phyloP scores from a whole-genome alignment of 2,329 filamentous ascomycete genomes.

The Hypoxylon sp. region DNA sequence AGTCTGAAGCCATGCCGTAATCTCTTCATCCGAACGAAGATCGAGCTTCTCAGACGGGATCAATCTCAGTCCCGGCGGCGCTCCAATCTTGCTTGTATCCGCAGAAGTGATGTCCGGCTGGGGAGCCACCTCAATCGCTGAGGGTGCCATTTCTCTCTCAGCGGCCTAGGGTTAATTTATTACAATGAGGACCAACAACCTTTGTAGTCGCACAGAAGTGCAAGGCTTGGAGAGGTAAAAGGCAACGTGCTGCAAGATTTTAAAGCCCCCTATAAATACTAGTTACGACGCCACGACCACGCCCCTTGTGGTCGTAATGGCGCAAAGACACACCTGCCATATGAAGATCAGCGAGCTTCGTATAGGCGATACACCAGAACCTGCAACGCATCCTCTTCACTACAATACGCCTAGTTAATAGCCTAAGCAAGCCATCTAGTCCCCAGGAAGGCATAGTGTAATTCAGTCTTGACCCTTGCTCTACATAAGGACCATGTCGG shows the following conservation, averaged over 20 bases:
- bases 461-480: background rate
- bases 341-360: conserved; percentile 7
- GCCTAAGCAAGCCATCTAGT: background rate
- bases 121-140: conserved; percentile 29
- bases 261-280: background rate
- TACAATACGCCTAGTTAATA: background rate
- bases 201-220: background rate
- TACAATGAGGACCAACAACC: background rate
- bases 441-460: background rate
- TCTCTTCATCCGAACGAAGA: conserved; percentile 53
- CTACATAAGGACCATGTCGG: conserved; percentile 18
- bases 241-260: background rate
- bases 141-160: conserved; percentile 41
- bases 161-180: background rate
- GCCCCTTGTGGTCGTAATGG: background rate
- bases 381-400: conserved; percentile 4
- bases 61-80: conserved; percentile 46
- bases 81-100: conserved; percentile 23
- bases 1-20: conserved; percentile 51
- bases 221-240: background rate
- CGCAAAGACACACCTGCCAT: background rate
- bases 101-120: conserved; percentile 30
- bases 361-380: background rate
- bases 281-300: background rate
- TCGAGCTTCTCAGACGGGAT: conserved; percentile 50